Evolutionary conservation across 768 basidiomycete genomes (phyloP).

Genomic region (Crepidotus variabilis): DNA sequence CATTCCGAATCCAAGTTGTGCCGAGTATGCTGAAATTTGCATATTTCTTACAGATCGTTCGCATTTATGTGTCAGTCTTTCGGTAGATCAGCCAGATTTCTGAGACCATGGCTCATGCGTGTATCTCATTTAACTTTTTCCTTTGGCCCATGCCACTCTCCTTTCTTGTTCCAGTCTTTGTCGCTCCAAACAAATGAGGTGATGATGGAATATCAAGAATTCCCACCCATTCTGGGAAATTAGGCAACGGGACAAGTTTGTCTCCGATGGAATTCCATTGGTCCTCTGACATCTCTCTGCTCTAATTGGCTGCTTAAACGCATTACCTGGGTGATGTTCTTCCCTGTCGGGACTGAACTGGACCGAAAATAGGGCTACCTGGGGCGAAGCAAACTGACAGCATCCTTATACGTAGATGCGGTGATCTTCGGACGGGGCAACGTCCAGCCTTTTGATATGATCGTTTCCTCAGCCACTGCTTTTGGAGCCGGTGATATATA

Average conservation of each 20-base stretch:
- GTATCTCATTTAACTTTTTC: no score
- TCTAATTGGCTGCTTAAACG: neutral
- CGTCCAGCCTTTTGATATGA: neutral
- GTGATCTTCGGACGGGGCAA: constrained; percentile 12
- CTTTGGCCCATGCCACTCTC: no score
- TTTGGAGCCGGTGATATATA: constrained; percentile 1
- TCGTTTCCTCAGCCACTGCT: neutral
- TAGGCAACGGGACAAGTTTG: neutral
- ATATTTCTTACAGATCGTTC: no score
- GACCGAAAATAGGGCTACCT: constrained; percentile 17
- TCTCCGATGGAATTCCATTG: neutral
- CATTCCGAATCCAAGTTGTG: no score
- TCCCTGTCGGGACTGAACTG: constrained; percentile 20
- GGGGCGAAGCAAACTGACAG: constrained; percentile 12
- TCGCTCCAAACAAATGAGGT: no score
- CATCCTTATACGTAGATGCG: neutral
- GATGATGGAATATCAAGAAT: neutral
- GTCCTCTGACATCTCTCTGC: neutral
- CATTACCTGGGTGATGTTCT: neutral
- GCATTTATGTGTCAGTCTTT: no score
- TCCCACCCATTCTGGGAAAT: neutral
- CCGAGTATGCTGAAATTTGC: no score
- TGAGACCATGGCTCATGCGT: no score
- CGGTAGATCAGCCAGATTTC: no score
- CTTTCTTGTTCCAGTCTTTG: no score